Base-by-base conservation (phyloP, 169 alveolate species). In the Sarcocystis neurona region DNA sequence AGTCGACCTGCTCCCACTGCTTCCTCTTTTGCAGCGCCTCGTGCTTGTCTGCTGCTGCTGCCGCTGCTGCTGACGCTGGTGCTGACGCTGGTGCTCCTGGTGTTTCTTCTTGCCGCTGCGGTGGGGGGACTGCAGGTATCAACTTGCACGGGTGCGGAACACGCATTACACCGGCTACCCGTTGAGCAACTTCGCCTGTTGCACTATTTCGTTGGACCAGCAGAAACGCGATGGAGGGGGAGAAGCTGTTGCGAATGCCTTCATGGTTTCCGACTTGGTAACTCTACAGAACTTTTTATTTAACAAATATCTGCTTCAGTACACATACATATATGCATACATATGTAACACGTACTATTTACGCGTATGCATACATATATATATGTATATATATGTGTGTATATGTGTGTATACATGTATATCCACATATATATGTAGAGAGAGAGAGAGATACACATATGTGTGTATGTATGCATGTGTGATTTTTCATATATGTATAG, bases 191-290 rank as follows among this genome's bases (percentile, higher is more conserved):
- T 94, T 91, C 85, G 94, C 95, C 60, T 92, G 97, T 0, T 95
- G 97, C 78, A 96, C 98, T 18, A 90, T 96, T 56, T 93, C 97
- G 56, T 97, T 97, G 0, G 96, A 96, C 56, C 34, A 72, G 82
- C 23, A 47, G 56, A 43, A 47, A 39, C 58, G 48, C 34, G 58
- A 68, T 63, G 74, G 89, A 58, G 94, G 90, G 43, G 95, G 95
- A 78, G 96, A 94, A 87, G 96, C 97, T 5, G 95, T 94, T 0
- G 93, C 96, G 48, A 94, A 96, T 89, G 98, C 97, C 18, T 96
- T 94, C 87, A 94, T 96, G 96, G 95, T 95, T n/a, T 95, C 98
- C 15, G 98, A 96, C 88, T 68, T 93, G 87, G 92, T 88, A 50
- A 2, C 88, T 12, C 66, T 32, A 30, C 43, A 3, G 46, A 39